phyloP scores from a whole-genome alignment of 805 yeast species.

The Monosporozyma servazzii region DNA sequence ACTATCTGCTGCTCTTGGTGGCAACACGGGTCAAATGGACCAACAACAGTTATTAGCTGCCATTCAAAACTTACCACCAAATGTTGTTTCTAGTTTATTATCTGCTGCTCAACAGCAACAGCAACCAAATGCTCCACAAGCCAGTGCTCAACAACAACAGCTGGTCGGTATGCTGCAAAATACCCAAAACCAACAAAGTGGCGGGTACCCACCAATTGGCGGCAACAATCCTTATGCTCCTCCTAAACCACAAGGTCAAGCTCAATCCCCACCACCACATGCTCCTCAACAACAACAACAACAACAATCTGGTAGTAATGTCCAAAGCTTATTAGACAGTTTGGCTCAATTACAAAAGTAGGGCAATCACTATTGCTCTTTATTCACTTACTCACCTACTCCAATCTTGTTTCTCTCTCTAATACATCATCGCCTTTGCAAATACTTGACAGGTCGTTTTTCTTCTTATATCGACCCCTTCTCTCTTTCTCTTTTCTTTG shows the following conservation, averaged over 20 bases:
- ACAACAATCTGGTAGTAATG: conserved; percentile 21
- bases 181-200: conserved; percentile 23
- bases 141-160: conserved; percentile 15
- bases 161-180: conserved; percentile 23
- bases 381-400: not conserved
- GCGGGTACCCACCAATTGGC: conserved; percentile 3
- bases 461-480: not conserved
- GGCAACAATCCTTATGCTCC: conserved; percentile 4
- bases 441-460: not conserved
- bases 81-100: conserved; percentile 25
- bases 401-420: not conserved
- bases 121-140: conserved; percentile 17
- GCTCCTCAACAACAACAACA: conserved; percentile 6
- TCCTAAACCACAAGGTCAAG: conserved; percentile 9
- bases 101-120: conserved; percentile 30
- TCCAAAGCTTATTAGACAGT: conserved; percentile 32
- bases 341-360: conserved; percentile 30
- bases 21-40: conserved; percentile 19
- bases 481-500: not conserved
- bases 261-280: conserved; percentile 1
- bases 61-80: conserved; percentile 30
- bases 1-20: conserved; percentile 18
- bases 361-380: conserved; percentile 6
- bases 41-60: conserved; percentile 28
- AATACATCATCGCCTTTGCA: not conserved